Evolutionary conservation across 2,329 filamentous ascomycete species (phyloP).

Genomic region (Ascochyta rabiei): DNA sequence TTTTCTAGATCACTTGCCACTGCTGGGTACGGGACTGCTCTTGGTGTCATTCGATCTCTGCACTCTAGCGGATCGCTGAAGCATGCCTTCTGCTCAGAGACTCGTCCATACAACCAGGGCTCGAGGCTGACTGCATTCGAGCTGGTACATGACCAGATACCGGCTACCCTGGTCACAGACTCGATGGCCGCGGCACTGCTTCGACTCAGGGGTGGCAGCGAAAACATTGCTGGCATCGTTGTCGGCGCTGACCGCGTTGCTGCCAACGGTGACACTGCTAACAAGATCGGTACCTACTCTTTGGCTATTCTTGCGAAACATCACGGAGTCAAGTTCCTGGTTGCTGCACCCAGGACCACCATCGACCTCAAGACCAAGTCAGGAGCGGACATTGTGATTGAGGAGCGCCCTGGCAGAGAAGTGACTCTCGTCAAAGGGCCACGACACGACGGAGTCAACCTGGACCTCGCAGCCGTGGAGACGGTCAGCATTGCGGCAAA

Average conservation of each 20-base stretch:
- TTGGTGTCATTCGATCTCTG: constrained; percentile 90
- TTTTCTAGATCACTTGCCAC: constrained; percentile 79
- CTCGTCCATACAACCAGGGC: constrained; percentile 96
- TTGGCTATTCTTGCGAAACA: constrained; percentile 87
- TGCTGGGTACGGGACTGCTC: constrained; percentile 94
- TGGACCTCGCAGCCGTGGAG: constrained; percentile 68
- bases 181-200: constrained; percentile 95
- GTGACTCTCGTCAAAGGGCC: constrained; percentile 85
- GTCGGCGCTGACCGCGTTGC: constrained; percentile 96
- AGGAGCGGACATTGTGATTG: constrained; percentile 84
- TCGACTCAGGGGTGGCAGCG: constrained; percentile 61
- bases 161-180: constrained; percentile 89
- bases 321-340: constrained; percentile 91
- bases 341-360: constrained; percentile 92
- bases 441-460: constrained; percentile 65
- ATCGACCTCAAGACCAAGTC: constrained; percentile 83
- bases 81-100: constrained; percentile 96
- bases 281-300: constrained; percentile 96
- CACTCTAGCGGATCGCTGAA: constrained; percentile 68
- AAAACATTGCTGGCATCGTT: constrained; percentile 82
- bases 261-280: constrained; percentile 95
- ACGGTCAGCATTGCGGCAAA: constrained; percentile 79
- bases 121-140: constrained; percentile 94
- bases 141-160: constrained; percentile 91
- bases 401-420: constrained; percentile 82